Conservation (phyloP, 2,329 filamentous ascomycete species). For the Pseudopithomyces chartarum region DNA sequence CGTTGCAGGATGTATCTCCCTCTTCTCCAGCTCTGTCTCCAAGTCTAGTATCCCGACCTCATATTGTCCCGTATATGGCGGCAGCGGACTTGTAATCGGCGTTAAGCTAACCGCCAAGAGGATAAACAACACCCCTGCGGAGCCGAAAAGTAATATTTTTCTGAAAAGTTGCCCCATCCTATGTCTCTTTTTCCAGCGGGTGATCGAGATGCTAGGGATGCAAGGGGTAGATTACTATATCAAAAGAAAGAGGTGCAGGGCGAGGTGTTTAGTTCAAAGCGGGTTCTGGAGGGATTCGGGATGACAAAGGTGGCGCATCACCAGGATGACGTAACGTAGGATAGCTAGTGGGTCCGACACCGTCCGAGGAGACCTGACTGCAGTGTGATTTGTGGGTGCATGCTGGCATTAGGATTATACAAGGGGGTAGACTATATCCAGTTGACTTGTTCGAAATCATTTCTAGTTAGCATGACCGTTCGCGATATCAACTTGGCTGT, state of each 20-base stretch:
- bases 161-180: background rate
- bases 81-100: constrained; percentile 49
- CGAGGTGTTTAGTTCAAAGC: background rate
- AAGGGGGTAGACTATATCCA: too few species aligned
- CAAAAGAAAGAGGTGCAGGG: background rate
- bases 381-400: background rate
- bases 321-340: background rate
- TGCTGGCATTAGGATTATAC: background rate
- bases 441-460: too few species aligned
- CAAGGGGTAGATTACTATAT: background rate
- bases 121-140: constrained; percentile 37
- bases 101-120: constrained; percentile 47
- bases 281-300: background rate
- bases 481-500: too few species aligned
- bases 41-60: constrained; percentile 52
- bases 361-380: background rate
- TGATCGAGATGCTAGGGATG: background rate
- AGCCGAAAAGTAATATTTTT: constrained; percentile 30
- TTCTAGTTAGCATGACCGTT: too few species aligned
- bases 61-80: constrained; percentile 49
- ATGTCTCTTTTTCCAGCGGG: background rate
- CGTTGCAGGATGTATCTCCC: constrained; percentile 42
- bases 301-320: constrained; percentile 9
- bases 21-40: constrained; percentile 45
- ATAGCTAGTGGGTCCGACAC: constrained; percentile 1